Base-by-base conservation (phyloP, 1,284 basidiomycete genomes). In the Marasmius sp. region DNA sequence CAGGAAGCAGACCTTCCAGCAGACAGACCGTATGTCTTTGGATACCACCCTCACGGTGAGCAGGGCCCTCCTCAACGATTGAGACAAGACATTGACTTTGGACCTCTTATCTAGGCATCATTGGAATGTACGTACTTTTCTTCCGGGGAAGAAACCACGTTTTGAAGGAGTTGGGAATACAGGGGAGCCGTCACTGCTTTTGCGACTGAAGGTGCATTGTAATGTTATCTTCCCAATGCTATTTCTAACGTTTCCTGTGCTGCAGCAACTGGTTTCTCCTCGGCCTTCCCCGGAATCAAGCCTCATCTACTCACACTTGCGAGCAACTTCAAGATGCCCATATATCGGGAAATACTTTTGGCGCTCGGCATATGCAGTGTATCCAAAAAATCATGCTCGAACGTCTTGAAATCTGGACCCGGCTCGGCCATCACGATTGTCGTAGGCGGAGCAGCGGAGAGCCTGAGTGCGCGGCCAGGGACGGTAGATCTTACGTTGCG, bases 181-280 rank as follows among this genome's bases (percentile, higher is more conserved):
- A 95, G 93, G 88, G 95, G 95, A 51, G 95, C 96, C 1, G 83
- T 98, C 43, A 92, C 91, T 33, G 97, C 95, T 36, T 98, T 99
- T 68, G 96, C 87, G 0, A 96, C 95, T 8, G 95, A 98, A 78
- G 93, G 92, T 86, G 60, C 60, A 69, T 49, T n/a, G 16, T 37
- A 7, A 59, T 38, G 22, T 18, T 8, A 36, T 63, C 27, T 47
- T 22, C 18, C 18, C 20, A 20, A 36, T 22, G 38, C 66, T 61
- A 57, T 66, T 70, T 20, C 8, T 18, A 36, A 16, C 49, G 59
- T 20, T 41, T 10, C 51, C 2, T 43, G 56, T 41, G 27, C 48
- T 43, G n/a, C 68, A 93, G 95, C 92, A 14, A 97, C 94, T 4
- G 93, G 93, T n/a, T 98, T 99, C 78, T 94, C 94, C 1, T 74